Evolutionary conservation across 495 filamentous ascomycete species (phyloP).

Genomic region (Aspergillus panamensis): DNA sequence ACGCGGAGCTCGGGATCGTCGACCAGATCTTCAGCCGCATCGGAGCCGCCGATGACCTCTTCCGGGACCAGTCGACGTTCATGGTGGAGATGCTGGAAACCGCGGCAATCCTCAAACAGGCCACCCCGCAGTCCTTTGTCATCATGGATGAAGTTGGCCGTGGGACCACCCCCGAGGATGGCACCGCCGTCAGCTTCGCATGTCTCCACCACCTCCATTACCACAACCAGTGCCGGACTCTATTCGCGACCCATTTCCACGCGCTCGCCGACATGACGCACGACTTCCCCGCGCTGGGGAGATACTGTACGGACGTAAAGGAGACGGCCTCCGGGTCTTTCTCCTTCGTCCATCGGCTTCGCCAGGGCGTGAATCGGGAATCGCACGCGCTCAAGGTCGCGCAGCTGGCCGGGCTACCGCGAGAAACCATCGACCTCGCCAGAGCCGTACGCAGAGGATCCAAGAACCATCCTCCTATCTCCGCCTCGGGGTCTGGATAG

Average conservation of each 20-base stretch:
- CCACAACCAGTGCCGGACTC: conserved; percentile 68
- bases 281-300: conserved; percentile 61
- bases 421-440: conserved; percentile 56
- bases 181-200: conserved; percentile 84
- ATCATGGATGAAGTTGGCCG: conserved; percentile 98
- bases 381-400: conserved; percentile 94
- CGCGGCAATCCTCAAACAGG: conserved; percentile 50
- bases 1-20: conserved; percentile 80
- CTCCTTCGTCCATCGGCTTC: conserved; percentile 79
- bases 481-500: not conserved
- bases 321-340: conserved; percentile 64
- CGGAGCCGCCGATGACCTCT: conserved; percentile 90
- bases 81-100: conserved; percentile 64
- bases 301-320: conserved; percentile 87
- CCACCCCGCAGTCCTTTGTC: conserved; percentile 65
- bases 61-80: conserved; percentile 90
- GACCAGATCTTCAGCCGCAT: conserved; percentile 91
- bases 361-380: conserved; percentile 76
- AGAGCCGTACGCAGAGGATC: conserved; percentile 23
- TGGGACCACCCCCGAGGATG: conserved; percentile 89
- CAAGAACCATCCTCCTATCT: not conserved
- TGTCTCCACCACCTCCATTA: conserved; percentile 76
- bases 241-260: conserved; percentile 98
- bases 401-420: conserved; percentile 71
- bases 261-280: conserved; percentile 71